Base-by-base conservation (phyloP, 768 basidiomycete species). In the Psilocybe azurescens region DNA sequence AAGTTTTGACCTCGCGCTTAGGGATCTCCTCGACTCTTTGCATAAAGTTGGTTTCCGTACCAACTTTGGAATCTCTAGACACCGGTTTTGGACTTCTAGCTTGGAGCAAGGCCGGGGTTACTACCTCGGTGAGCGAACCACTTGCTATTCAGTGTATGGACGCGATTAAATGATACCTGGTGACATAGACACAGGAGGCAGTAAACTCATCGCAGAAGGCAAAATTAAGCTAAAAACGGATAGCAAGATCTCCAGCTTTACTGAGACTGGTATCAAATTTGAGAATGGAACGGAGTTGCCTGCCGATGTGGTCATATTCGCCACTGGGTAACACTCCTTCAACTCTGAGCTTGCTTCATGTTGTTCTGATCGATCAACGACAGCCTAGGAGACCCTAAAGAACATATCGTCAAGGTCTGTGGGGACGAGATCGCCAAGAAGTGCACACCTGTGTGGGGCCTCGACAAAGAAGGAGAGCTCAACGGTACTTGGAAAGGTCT, bases 141-240 rank as follows among this genome's bases (percentile, higher is more conserved):
- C 41, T 11, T 44, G 3, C 10, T 16, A 3, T 46, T 14, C 38
- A 6, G 8, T 46, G 13, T 2, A 47, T 54, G 1, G 16, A 14
- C 10, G 16, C 16, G 49, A 10, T 36, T 36, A 7, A 8, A 29
- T 13, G 32, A 18, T n/a, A 10, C 5, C 11, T 8, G 28, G 1
- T 24, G 8, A 50, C 24, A 18, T 28, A 86, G 86, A 87, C 63
- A 80, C 82, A 14, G 88, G 88, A 38, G 85, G 83, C 16, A 84
- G 83, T 61, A 81, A 88, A 70, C 75, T 85, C 64, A 85, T 90
- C 68, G 81, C 83, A 48, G 86, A 89, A 65, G 87, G 88, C 7
- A 86, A 86, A 69, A 88, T 91, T 77, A 89, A 89, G 70, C 72
- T 91, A 59, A 90, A 90, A 75, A 87, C 82, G 72, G 86, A 86